These are phyloP conservation scores for Suillus occidentalis DNA, from an alignment of 768 basidiomycete genomes.

Conservation along the genomic window DNA sequence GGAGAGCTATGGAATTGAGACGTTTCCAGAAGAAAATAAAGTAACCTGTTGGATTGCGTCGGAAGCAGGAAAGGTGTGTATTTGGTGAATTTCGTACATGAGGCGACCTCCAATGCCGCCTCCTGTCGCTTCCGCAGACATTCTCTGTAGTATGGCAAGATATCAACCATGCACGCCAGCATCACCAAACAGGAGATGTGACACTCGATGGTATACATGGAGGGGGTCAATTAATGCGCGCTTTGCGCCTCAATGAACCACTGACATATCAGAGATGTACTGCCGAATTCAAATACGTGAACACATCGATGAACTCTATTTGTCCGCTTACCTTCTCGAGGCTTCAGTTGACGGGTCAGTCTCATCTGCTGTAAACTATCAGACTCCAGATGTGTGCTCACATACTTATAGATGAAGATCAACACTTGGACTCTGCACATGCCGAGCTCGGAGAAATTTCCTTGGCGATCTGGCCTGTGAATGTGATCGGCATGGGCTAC, in stretches of 20 bases:
- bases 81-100: background rate
- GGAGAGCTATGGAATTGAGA: slow-evolving; percentile 10
- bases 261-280: background rate
- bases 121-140: slow-evolving; percentile 1
- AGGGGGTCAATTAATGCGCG: slow-evolving; percentile 2
- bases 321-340: slow-evolving; percentile 12
- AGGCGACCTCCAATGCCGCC: slow-evolving; percentile 1
- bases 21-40: slow-evolving; percentile 10
- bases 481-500: background rate
- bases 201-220: slow-evolving; percentile 6
- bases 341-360: slow-evolving; percentile 12
- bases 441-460: slow-evolving; percentile 10
- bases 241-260: background rate
- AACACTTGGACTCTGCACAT: slow-evolving; percentile 11
- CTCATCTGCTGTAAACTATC: background rate
- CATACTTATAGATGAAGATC: slow-evolving; percentile 8
- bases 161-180: background rate
- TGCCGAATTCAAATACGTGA: slow-evolving; percentile 4
- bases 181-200: slow-evolving; percentile 4
- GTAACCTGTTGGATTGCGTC: slow-evolving; percentile 14
- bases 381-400: background rate
- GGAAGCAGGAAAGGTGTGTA: slow-evolving; percentile 14
- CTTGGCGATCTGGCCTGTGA: slow-evolving; percentile 8
- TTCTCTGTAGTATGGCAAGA: slow-evolving; percentile 14
- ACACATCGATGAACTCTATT: slow-evolving; percentile 1